These are phyloP conservation scores for Schizopora paradoxa DNA, from an alignment of 1,284 basidiomycete genomes.

Conservation along the genomic window DNA sequence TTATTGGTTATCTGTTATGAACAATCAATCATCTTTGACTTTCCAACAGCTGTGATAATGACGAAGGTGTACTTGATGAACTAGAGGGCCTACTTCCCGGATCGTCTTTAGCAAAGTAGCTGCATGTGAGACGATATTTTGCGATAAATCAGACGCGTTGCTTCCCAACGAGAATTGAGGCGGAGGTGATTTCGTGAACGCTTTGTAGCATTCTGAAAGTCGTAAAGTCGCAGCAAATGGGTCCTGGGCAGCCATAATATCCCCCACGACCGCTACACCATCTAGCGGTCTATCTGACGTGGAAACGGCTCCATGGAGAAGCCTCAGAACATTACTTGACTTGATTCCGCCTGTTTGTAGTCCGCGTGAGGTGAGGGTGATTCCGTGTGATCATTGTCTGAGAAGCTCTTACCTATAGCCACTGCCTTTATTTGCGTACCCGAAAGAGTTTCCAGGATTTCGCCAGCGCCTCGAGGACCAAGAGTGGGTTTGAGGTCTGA, in stretches of 20 bases:
- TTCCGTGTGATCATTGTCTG: background rate
- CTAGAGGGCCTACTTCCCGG: slow-evolving; percentile 54
- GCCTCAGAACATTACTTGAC: slow-evolving; percentile 64
- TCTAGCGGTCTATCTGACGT: slow-evolving; percentile 53
- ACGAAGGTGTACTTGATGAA: slow-evolving; percentile 64
- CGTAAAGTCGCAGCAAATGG: slow-evolving; percentile 54
- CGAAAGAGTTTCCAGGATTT: slow-evolving; percentile 58
- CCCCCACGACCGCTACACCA: slow-evolving; percentile 89
- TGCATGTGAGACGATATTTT: slow-evolving; percentile 31
- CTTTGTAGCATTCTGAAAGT: slow-evolving; percentile 40
- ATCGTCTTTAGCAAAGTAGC: slow-evolving; percentile 47
- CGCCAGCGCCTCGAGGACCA: slow-evolving; percentile 62
- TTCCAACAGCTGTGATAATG: background rate
- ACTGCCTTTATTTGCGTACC: slow-evolving; percentile 65
- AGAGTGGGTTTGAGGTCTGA: slow-evolving; percentile 53
- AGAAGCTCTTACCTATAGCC: slow-evolving; percentile 65
- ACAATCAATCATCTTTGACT: slow-evolving; percentile 7
- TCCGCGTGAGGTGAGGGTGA: slow-evolving; percentile 6
- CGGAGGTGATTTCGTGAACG: slow-evolving; percentile 33
- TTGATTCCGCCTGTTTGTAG: slow-evolving; percentile 71
- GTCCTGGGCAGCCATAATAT: slow-evolving; percentile 70
- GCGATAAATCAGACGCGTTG: slow-evolving; percentile 1
- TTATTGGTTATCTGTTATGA: slow-evolving; percentile 77
- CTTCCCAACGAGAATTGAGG: slow-evolving; percentile 21
- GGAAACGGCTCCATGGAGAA: slow-evolving; percentile 67